Evolutionary conservation across 2,329 filamentous ascomycete species (phyloP).

Genomic region (Neonectria neomacrospora): DNA sequence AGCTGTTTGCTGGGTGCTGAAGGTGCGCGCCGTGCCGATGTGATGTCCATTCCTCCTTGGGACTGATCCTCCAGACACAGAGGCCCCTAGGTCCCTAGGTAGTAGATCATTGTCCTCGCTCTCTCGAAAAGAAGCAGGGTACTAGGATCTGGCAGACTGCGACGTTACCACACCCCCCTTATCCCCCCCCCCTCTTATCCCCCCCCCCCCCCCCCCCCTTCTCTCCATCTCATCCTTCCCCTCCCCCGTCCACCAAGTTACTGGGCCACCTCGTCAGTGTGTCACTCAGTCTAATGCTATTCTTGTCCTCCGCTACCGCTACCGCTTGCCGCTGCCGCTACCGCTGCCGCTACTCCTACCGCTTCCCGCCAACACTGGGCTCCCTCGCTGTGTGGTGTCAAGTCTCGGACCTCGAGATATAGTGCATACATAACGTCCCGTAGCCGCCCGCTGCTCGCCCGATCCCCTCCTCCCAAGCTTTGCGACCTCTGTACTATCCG

Average conservation of each 20-base stretch:
- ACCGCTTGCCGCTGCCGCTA: constrained; percentile 26
- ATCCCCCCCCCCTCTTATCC: constrained; percentile 22
- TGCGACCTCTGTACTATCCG: constrained; percentile 52
- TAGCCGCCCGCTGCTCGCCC: constrained; percentile 56
- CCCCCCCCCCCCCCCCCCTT: constrained; percentile 26
- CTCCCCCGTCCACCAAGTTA: constrained; percentile 8
- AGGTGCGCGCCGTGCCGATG: constrained; percentile 4
- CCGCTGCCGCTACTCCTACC: constrained; percentile 34
- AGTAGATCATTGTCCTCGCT: background rate
- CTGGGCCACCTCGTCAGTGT: constrained; percentile 13
- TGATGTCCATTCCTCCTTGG: constrained; percentile 3
- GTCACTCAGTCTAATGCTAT: constrained; percentile 35
- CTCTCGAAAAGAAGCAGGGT: constrained; percentile 32
- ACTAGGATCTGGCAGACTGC: constrained; percentile 23
- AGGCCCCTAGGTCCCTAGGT: background rate
- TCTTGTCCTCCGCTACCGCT: constrained; percentile 39
- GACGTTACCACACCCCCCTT: constrained; percentile 27
- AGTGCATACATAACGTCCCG: constrained; percentile 61
- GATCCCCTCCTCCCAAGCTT: constrained; percentile 53
- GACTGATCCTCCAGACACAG: background rate
- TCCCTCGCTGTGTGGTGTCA: constrained; percentile 10
- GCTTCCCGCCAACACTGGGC: constrained; percentile 22
- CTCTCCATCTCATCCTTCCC: constrained; percentile 23
- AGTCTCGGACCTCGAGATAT: constrained; percentile 36
- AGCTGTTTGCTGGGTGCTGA: constrained; percentile 2